Evolutionary conservation across 768 basidiomycete species (phyloP), one percentile per base, ranked within the genome.

Genomic region (Suillus hirtellus): DNA sequence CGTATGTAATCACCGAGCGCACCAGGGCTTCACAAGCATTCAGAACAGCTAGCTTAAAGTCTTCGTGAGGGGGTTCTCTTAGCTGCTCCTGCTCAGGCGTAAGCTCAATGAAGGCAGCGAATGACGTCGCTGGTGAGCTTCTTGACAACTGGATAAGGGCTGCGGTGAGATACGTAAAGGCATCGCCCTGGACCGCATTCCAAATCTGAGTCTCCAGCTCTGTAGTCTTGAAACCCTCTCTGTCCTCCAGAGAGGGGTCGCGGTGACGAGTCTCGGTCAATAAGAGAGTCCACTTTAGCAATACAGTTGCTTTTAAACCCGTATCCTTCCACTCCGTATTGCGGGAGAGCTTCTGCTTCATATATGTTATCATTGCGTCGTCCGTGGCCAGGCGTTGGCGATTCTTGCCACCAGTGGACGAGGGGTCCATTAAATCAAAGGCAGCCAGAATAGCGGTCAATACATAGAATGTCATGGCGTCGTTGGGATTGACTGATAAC

Each of bases 211-310:
- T 85, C 73, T 96, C 93, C 47, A 96, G 81, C 60, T 90, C 87
- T 60, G 93, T 90, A 2, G 91, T 88, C 65, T 81, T 86, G 75
- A 88, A 89, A 2, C 87, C 91, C 7, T 79, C 80, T 37, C 81
- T 79, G 67, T 85, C 81, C 67, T 91, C 89, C 43, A 95, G 74
- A 4, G 82, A 80, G 1, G 86, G 77, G 67, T 92, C 86, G 21
- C 84, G 83, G 71, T 89, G 87, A 31, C 93, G 82, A 7, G 86
- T 82, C 66, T 92, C 88, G 1, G 92, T 88, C 67, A 94, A 79
- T 73, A 93, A 93, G 63, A 96, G 80, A 0, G 93, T 90, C 93
- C 93, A 96, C 70, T 93, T 92, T 44, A 97, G 81, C n/a, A 90
- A 75, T 6, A 95, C 70, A 2, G 84, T 81, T 0, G 92, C 88